Evolutionary conservation across 169 alveolate species (phyloP).

Genomic region (Plasmodium yoelii): DNA sequence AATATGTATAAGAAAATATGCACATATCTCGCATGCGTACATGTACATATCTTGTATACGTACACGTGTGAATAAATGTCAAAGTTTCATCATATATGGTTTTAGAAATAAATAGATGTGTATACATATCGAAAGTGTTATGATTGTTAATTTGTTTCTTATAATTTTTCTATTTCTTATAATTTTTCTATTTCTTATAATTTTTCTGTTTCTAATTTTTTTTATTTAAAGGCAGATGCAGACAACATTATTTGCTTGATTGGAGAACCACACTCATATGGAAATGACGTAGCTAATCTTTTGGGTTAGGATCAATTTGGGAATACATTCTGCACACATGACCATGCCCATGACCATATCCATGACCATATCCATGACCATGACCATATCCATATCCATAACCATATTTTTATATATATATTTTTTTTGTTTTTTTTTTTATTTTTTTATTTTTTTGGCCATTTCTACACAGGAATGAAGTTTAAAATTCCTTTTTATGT

Average conservation of each 20-base stretch:
- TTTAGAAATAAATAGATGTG: neutral
- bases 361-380: too few species aligned
- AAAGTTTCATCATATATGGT: too few species aligned
- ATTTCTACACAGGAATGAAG: conserved; percentile 28
- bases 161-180: neutral
- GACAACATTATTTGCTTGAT: conserved; percentile 59
- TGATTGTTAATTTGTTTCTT: neutral
- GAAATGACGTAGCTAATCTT: conserved; percentile 60
- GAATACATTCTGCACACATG: too few species aligned
- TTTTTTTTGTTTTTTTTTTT: too few species aligned
- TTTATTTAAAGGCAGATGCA: conserved; percentile 36
- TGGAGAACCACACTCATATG: conserved; percentile 65
- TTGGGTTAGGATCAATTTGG: too few species aligned
- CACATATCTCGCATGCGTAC: too few species aligned
- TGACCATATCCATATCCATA: too few species aligned
- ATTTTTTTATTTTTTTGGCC: neutral
- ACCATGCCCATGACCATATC: too few species aligned
- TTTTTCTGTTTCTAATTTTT: conserved; percentile 4
- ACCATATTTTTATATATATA: too few species aligned
- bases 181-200: neutral
- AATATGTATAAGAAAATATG: conserved; percentile 43
- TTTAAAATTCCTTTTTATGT: conserved; percentile 68
- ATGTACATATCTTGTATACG: neutral
- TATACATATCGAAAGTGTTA: neutral
- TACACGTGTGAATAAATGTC: neutral